Evolutionary conservation across 345 rosid species (phyloP), one percentile per base, ranked within the genome.

Genomic region (Sisymbrium altissimum): DNA sequence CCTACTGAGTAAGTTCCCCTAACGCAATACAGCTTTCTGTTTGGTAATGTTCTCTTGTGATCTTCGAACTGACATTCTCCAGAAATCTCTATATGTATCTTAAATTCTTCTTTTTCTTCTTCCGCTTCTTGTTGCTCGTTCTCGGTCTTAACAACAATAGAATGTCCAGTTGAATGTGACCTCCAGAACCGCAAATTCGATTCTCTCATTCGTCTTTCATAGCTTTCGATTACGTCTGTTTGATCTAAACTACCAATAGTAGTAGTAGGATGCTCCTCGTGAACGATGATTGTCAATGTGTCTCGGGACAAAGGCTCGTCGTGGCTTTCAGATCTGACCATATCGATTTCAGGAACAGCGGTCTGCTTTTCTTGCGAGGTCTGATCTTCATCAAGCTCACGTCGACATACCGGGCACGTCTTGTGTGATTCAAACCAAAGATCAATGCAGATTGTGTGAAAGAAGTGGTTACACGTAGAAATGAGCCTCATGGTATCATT

Each of bases 91-190:
- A 68, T 75, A 75, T 23, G 74, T 52, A 68, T 68, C 49, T 69
- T 75, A n/a, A 75, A 39, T 4, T 75, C 79, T 9, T 75, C 69
- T 60, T 75, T 60, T n/a, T 48, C 53, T 21, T 50, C 35, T 68
- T 68, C 73, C 4, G 49, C 61, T 45, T 15, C 27, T 32, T 54
- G 59, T 45, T 74, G 39, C 0, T 72, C 39, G 70, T 75, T 75
- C 41, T 54, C 74, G 6, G 38, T 45, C 64, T 71, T 72, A n/a
- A 39, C 50, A 18, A 39, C 57, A 25, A 87, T 69, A 4, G 92
- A 93, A 58, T 91, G 98, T 44, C 98, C 97, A 0, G 97, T 93
- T 2, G 98, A 83, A 66, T 88, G 85, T 1, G 90, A 87, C 81
- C 95, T 81, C 19, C 85, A 77, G 50, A 82, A 79, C 48, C 79